Percentiles rank a stretch among this genome's conserved stretches.
Conservation (phyloP, 2,329 filamentous ascomycete genomes). For the Talaromyces sp. region DNA sequence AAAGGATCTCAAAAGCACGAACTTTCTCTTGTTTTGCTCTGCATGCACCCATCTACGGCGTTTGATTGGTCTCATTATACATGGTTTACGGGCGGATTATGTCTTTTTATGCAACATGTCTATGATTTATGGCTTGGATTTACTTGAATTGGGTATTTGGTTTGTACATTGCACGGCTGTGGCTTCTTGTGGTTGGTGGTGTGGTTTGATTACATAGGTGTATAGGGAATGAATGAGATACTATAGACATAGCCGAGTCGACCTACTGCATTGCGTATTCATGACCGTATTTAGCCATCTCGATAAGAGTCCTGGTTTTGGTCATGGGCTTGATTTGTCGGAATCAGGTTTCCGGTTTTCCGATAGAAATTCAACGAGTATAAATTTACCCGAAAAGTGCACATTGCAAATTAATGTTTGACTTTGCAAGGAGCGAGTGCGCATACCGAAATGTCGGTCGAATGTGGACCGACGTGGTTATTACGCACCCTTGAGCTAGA, state of each 20-base stretch:
- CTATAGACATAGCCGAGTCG: slow-evolving; percentile 20
- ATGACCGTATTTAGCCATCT: background rate
- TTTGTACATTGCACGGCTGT: background rate
- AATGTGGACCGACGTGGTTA: background rate
- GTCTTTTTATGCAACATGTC: background rate
- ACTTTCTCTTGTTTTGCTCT: background rate
- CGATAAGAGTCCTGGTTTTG: too few species aligned
- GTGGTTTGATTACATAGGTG: background rate
- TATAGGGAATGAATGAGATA: background rate
- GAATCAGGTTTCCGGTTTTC: background rate
- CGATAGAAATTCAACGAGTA: too few species aligned
- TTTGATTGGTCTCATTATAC: background rate
- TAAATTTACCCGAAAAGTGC: background rate
- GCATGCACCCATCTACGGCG: background rate
- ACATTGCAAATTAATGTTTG: background rate
- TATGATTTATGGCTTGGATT: background rate
- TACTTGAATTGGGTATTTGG: background rate
- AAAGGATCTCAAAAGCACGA: background rate
- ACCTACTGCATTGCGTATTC: background rate
- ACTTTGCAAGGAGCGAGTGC: background rate
- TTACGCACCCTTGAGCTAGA: background rate
- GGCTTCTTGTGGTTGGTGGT: background rate
- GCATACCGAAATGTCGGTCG: background rate
- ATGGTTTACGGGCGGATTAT: background rate
- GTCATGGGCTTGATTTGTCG: background rate